Percentiles rank a stretch among this genome's conserved stretches.
Conservation (phyloP, 2,329 filamentous ascomycete species). For the Emmonsia crescens region DNA sequence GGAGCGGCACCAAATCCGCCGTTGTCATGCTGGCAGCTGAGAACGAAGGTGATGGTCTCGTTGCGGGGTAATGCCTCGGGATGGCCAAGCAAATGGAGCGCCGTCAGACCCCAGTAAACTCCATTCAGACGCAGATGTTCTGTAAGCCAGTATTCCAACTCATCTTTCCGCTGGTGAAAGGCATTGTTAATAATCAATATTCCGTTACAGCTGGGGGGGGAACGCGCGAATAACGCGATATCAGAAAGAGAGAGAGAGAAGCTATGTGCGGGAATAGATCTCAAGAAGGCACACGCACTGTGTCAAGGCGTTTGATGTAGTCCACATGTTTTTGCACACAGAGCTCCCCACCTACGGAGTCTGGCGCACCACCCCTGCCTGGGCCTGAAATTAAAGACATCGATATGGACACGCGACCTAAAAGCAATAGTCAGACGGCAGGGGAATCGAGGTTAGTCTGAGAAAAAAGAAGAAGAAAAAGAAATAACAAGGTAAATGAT, state of each 20-base stretch:
- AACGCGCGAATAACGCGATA: background rate
- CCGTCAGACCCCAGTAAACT: constrained; percentile 89
- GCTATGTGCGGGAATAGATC: constrained; percentile 8
- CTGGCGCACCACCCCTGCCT: constrained; percentile 38
- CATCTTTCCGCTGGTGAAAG: constrained; percentile 63
- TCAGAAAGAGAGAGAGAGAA: background rate
- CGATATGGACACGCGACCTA: background rate
- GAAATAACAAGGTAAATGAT: background rate
- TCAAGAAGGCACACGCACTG: constrained; percentile 40
- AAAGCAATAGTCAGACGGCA: background rate
- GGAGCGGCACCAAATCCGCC: constrained; percentile 93
- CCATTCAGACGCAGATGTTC: constrained; percentile 93
- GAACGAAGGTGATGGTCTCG: constrained; percentile 81
- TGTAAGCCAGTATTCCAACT: constrained; percentile 95
- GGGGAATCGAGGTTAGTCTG: background rate
- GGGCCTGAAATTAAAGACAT: constrained; percentile 54
- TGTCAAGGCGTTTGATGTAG: constrained; percentile 89
- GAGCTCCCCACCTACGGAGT: constrained; percentile 40
- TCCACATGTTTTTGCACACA: constrained; percentile 62
- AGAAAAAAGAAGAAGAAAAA: background rate
- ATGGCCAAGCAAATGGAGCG: constrained; percentile 70
- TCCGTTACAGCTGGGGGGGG: constrained; percentile 5
- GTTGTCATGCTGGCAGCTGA: constrained; percentile 79
- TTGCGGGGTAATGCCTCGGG: constrained; percentile 71
- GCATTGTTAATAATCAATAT: constrained; percentile 12